Evolutionary conservation across 78 protist genomes (phyloP), one percentile per base, ranked within the genome.

Genomic region (Dictyostelium citrinum): DNA sequence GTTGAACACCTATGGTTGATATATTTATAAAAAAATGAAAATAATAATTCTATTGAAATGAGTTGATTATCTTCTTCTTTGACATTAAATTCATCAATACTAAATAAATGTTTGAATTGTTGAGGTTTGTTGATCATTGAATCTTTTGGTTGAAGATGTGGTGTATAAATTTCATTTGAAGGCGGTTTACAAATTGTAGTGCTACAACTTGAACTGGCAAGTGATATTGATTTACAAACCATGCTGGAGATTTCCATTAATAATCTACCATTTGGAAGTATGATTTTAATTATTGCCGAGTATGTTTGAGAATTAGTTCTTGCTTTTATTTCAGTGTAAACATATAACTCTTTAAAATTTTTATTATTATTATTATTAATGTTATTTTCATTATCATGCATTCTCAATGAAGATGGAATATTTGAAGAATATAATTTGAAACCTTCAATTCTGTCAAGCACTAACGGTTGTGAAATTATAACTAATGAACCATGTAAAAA

Each of bases 401-500:
- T 39, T 3, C 43, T 55, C 22, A 49, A 49, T 1, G 60, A 16
- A 16, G 60, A 16, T 20, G 71, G 27, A 7, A 88, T 37, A 45
- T 61, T 61, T 78, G 76, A 10, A 22, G 85, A 45, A 58, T 27
- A 88, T 2, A 45, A 41, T 68, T 78, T 76, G 27, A 88, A 31
- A 78, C 81, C 51, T 68, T 55, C 61, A 22, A 88, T 27, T 49
- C 84, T 78, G 10, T 88, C 93, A 29, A 88, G 80, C 16, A 88
- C 80, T 43, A 88, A 35, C n/a, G 43, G 31, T 11, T 76, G 71
- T 14, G 70, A 24, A 27, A 88, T 12, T 17, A 78, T 35, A 8
- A 78, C 58, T 33, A 88, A 78, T 16, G 22, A 4, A 31, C 86
- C 93, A 29, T 88, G 93, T 14, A 88, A 33, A 46, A 39, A 78